A percentile compares a stretch with the other conserved stretches of the same genome.
Evolutionary conservation across 768 basidiomycete genomes (phyloP).

Genomic region (Boletus barrowsii): DNA sequence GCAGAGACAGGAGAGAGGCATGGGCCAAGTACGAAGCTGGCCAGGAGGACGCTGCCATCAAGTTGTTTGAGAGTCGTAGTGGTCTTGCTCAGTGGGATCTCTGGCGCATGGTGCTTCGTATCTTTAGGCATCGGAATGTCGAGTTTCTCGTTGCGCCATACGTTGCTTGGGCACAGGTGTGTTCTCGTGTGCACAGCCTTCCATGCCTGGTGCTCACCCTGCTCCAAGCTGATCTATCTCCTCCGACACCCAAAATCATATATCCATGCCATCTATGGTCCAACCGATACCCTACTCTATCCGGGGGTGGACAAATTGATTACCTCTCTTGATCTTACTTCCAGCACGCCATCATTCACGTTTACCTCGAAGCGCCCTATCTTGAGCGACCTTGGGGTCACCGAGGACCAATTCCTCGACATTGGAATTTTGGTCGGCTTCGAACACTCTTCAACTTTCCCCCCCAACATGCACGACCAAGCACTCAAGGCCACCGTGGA

Average conservation of each 20-base stretch:
- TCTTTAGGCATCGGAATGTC: constrained; percentile 91
- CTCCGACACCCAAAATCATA: constrained; percentile 91
- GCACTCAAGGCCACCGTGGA: constrained; percentile 84
- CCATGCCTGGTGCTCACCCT: constrained; percentile 4
- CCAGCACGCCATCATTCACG: constrained; percentile 68
- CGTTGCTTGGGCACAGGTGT: constrained; percentile 91
- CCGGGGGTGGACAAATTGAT: constrained; percentile 88
- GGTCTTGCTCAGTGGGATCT: constrained; percentile 83
- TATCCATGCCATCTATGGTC: constrained; percentile 90
- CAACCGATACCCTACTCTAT: constrained; percentile 87
- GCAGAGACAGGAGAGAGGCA: constrained; percentile 75
- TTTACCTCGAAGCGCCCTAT: constrained; percentile 80
- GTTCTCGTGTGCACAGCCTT: constrained; percentile 28
- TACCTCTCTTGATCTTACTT: constrained; percentile 76
- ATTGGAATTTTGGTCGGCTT: constrained; percentile 90
- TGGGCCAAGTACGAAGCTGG: constrained; percentile 94
- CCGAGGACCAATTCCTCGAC: constrained; percentile 93
- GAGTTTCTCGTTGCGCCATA: constrained; percentile 97
- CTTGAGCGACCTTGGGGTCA: constrained; percentile 61
- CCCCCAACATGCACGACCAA: constrained; percentile 77
- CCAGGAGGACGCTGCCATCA: constrained; percentile 84
- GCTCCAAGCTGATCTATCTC: constrained; percentile 84
- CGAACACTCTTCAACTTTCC: constrained; percentile 76
- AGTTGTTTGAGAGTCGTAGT: constrained; percentile 74
- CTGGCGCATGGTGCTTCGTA: constrained; percentile 88